Evolutionary conservation across 192 early-diverging fungal species (phyloP), one percentile per base, ranked within the genome.

Genomic region (Tieghemiomyces parasiticus): DNA sequence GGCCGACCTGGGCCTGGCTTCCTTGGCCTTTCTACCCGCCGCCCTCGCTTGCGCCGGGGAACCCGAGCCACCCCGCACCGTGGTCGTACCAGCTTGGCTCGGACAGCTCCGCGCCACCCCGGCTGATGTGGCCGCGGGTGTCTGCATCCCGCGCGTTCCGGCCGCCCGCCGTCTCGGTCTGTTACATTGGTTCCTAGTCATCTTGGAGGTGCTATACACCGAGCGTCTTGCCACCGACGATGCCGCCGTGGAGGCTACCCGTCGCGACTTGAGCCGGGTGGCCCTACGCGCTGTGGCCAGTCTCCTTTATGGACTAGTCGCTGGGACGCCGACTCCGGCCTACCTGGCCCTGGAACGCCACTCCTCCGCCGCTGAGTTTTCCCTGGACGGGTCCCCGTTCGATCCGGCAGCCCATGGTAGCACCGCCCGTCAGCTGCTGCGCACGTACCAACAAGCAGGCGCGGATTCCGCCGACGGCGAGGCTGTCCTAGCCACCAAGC

Each of bases 61-160:
- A 1, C 16, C 20, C 14, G 54, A 29, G 20, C 13, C 34, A 8
- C 16, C 16, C 34, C 12, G 33, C 8, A 12, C 33, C 34, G 16
- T 16, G 20, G 54, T 56, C 34, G 13, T 16, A 28, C 50, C 54
- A 9, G 54, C 31, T 19, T 56, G 54, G 54, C 29, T 56, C 20
- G 19, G 31, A 1, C 1, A 10, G 28, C 33, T 56, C 16, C 16
- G 13, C 4, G 9, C 14, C 54, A 56, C 20, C 20, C 28, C 54
- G 16, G 2, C 33, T 14, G 20, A 56, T 9, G 38, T 16, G 6
- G 1, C 50, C 13, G 28, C 31, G 1, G 54, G 20, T 2, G 31
- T 56, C 1, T 56, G 54, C 33, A 16, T 56, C 8, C 16, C 34
- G 1, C 10, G 33, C 29, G 30, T 31, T 9, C 30, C 54, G 9